Base-by-base conservation (phyloP, 352 stramenopile species). In the Lagenidium sp. region DNA sequence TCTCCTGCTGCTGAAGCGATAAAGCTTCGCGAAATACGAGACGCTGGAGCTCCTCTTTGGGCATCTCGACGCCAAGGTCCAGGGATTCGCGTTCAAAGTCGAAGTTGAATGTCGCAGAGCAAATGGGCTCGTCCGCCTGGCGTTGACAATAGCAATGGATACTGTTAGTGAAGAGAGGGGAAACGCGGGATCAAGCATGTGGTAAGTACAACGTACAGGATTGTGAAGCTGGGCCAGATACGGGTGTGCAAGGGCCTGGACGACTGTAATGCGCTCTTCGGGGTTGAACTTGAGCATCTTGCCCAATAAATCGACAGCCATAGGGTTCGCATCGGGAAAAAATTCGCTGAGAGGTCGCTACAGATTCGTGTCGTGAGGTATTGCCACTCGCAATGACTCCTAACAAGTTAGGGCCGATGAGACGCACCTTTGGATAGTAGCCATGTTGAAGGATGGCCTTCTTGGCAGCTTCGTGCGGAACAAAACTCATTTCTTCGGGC, bases 401-500 rank as follows among this genome's bases (percentile, higher is more conserved):
- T n/a, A n/a, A n/a, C n/a, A n/a, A n/a, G n/a, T n/a, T n/a, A n/a
- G n/a, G n/a, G n/a, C n/a, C n/a, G n/a, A n/a, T n/a, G n/a, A n/a
- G n/a, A n/a, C 16, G 10, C 44, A 89, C 77, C 68, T 90, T 90
- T 23, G 78, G 75, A 44, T 88, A 91, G 36, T 80, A 91, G 11
- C 78, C 78, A 42, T 91, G 75, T 57, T 91, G 78, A 26, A 85
- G 49, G 41, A 91, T 87, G 16, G 79, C 79, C 47, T 82, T 84
- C 53, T 82, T 86, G 22, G 79, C 79, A 8, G 79, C 79, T 63
- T 91, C 86, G 39, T 96, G 97, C 19, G 95, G 97, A 12, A 99
- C 94, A 59, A 99, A 99, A 42, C 85, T 84, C 60, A 99, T 89
- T 45, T 99, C 95, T 47, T 92, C 66, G 43, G 97, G 84, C 1